Evolutionary conservation across 768 basidiomycete genomes (phyloP), one percentile per base, ranked within the genome.

Genomic region (Sutorius australiensis): DNA sequence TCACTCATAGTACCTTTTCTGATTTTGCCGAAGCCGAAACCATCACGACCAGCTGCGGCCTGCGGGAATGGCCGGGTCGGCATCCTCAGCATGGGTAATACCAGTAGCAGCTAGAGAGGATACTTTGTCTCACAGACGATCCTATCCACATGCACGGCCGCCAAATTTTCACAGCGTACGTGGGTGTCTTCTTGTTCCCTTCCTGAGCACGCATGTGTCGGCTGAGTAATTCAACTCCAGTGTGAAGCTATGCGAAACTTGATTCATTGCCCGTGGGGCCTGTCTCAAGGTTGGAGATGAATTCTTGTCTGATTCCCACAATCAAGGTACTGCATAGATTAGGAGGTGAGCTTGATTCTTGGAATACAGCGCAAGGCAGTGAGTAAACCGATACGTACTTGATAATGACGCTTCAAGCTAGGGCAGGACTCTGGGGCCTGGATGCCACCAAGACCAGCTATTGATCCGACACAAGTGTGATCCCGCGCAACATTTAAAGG

Each of bases 121-220:
- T 16, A 2, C 41, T 14, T 40, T 27, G 14, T 19, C n/a, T 30
- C 21, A n/a, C 50, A 43, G n/a, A 21, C n/a, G 10, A 39, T 6
- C 17, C 37, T n/a, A 10, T 24, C 37, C 52, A 21, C 17, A 30
- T 36, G 33, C 33, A 33, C 6, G 14, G 33, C 13, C 8, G 4
- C 13, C 6, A 36, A 13, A 36, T 11, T 17, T 48, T 46, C 34
- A 30, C 10, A 31, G 19, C 17, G 5, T 11, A 19, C 5, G 17
- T 16, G 17, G 28, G n/a, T 59, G 3, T 72, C 72, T 17, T 64
- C 77, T 59, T 79, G 76, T n/a, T n/a, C 75, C 48, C 77, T 77
- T n/a, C 33, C 77, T 50, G 10, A 24, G 4, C 4, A 31, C 14
- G 14, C 21, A 24, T 8, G 19, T 44, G 41, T 68, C 62, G 2